Percentiles rank a stretch among this genome's conserved stretches.
Conservation (phyloP, 345 rosid species). For the sweet orange (Citrus sinensis) region DNA sequence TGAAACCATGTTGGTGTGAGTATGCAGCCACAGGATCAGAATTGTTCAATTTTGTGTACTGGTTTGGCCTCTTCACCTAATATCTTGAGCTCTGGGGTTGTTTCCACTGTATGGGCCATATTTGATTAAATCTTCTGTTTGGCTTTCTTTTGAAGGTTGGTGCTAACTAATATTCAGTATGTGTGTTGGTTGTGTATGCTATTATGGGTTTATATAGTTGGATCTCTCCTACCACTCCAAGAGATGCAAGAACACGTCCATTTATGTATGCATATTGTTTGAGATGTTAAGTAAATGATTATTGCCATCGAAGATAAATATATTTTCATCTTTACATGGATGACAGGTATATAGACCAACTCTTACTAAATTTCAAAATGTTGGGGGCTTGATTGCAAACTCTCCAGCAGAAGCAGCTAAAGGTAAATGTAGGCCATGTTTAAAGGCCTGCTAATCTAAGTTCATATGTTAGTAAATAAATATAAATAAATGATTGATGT, state of each 20-base stretch:
- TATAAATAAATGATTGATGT: neutral
- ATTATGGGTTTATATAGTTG: neutral
- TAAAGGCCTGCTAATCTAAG: neutral
- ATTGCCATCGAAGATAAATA: neutral
- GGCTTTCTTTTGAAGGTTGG: neutral
- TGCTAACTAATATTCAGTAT: neutral
- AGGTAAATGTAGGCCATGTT: constrained; percentile 43
- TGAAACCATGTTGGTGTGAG: neutral
- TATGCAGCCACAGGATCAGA: neutral
- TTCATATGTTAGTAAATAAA: neutral
- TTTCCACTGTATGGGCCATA: neutral
- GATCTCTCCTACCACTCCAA: neutral
- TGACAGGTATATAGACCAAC: constrained; percentile 85
- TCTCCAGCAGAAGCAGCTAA: constrained; percentile 75
- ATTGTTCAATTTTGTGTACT: neutral
- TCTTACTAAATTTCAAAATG: constrained; percentile 56
- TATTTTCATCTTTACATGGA: constrained; percentile 11
- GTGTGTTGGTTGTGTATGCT: neutral
- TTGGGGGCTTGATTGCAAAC: constrained; percentile 69
- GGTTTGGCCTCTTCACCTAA: too few relatives aligned
- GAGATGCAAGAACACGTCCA: neutral
- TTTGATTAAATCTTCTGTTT: neutral
- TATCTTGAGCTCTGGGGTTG: too few relatives aligned
- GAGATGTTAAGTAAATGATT: neutral
- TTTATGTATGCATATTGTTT: neutral